Evolutionary conservation across 31 red algal genomes (phyloP).

Genomic region (Porphyra umbilicalis): DNA sequence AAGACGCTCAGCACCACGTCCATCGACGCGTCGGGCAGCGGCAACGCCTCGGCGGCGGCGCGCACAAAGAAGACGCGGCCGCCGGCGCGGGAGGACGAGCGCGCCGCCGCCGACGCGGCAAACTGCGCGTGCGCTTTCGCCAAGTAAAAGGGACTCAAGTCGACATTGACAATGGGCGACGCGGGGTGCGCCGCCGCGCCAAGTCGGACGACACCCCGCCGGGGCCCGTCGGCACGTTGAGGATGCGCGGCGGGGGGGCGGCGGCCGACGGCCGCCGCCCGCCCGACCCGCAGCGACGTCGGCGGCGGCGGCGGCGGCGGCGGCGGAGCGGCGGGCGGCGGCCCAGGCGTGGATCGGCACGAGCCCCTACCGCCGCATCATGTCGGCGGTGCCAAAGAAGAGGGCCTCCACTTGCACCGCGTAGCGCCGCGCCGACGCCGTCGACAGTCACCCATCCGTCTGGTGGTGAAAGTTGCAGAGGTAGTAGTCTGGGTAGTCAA

Average conservation of each 20-base stretch:
- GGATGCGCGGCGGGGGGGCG: background rate
- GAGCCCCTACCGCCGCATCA: slow-evolving; percentile 49
- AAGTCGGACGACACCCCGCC: slow-evolving; percentile 45
- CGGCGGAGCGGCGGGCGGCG: too few species aligned
- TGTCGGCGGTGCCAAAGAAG: slow-evolving; percentile 53
- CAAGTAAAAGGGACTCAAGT: slow-evolving; percentile 81
- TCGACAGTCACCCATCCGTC: slow-evolving; percentile 63
- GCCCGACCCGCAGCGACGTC: too few species aligned
- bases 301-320: too few species aligned
- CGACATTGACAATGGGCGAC: too few species aligned
- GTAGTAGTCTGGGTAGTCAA: slow-evolving; percentile 69
- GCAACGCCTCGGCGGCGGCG: slow-evolving; percentile 39
- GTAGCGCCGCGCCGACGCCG: slow-evolving; percentile 36
- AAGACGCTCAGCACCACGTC: slow-evolving; percentile 57
- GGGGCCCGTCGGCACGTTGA: slow-evolving; percentile 28
- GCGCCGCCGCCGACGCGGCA: slow-evolving; percentile 2
- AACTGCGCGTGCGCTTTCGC: slow-evolving; percentile 35
- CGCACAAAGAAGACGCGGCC: slow-evolving; percentile 31
- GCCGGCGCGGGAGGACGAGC: too few species aligned
- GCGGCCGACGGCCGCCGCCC: too few species aligned
- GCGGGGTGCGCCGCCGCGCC: too few species aligned
- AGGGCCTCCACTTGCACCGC: slow-evolving; percentile 49
- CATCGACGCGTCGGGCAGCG: slow-evolving; percentile 14
- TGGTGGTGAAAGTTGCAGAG: slow-evolving; percentile 60
- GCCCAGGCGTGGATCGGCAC: slow-evolving; percentile 15